phyloP scores from a whole-genome alignment of 257 asterid genomes.

The Solanum paucissectum region DNA sequence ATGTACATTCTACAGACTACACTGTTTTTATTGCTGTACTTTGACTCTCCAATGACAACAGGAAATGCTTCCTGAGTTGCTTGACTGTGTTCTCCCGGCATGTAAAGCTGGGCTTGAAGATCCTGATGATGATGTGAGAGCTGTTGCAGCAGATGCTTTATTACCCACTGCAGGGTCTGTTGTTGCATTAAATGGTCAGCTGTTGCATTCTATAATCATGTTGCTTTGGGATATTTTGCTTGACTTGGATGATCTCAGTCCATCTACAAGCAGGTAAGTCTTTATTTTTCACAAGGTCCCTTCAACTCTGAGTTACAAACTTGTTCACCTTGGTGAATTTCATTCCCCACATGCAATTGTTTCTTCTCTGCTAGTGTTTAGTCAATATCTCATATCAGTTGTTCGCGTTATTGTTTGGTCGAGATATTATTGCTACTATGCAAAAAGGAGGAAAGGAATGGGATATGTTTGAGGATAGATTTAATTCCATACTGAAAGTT shows the following conservation, averaged over 20 bases:
- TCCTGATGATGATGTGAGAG: constrained; percentile 99
- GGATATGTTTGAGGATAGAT: not conserved
- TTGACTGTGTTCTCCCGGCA: constrained; percentile 75
- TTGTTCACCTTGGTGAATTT: not conserved
- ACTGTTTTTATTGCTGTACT: constrained; percentile 6
- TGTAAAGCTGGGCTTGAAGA: constrained; percentile 98
- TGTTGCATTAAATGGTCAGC: constrained; percentile 63
- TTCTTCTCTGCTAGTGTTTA: not conserved
- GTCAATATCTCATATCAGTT: not conserved
- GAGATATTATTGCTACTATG: not conserved
- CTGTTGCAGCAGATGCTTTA: constrained; percentile 97
- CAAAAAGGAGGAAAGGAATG: not conserved
- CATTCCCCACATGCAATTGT: not conserved
- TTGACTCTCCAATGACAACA: constrained; percentile 23
- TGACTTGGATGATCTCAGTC: constrained; percentile 97
- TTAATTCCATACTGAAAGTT: not conserved
- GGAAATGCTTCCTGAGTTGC: constrained; percentile 87
- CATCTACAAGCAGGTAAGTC: constrained; percentile 94
- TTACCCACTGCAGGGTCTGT: constrained; percentile 82
- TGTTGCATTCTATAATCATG: constrained; percentile 81
- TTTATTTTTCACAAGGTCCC: not conserved
- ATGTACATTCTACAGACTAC: not conserved
- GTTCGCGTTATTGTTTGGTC: not conserved
- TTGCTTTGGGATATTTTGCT: constrained; percentile 97
- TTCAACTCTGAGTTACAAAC: not conserved